These are phyloP conservation scores for Trifolium repens DNA, from an alignment of 306 rosid species.

Conservation along the genomic window DNA sequence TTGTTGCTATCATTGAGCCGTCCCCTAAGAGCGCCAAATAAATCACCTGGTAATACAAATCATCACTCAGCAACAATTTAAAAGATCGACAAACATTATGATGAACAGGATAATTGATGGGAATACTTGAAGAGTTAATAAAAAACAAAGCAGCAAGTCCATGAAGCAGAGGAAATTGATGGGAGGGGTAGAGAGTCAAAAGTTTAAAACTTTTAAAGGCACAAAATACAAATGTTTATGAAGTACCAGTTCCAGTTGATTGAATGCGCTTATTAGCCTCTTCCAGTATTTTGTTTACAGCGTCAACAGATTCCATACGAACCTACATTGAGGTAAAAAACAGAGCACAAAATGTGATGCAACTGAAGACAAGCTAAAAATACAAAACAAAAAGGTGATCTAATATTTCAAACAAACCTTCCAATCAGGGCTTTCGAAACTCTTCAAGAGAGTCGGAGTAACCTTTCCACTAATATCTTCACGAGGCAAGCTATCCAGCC, in stretches of 20 bases:
- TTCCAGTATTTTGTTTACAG: constrained; percentile 92
- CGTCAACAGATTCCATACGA: constrained; percentile 96
- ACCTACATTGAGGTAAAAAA: constrained; percentile 50
- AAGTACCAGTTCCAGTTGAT: constrained; percentile 87
- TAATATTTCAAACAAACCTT: constrained; percentile 62
- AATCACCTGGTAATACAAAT: constrained; percentile 62
- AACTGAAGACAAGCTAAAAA: constrained; percentile 11
- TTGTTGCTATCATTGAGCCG: constrained; percentile 92
- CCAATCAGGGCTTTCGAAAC: constrained; percentile 97
- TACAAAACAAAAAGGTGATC: constrained; percentile 8
- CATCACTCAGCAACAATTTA: constrained; percentile 11
- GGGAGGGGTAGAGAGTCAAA: not conserved
- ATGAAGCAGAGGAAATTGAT: not conserved
- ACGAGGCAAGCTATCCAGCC: constrained; percentile 90
- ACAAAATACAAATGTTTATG: not conserved
- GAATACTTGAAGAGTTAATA: not conserved
- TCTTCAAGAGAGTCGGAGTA: constrained; percentile 80
- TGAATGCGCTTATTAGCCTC: constrained; percentile 97
- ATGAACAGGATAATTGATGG: not conserved
- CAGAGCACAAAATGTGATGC: constrained; percentile 34
- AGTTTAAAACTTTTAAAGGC: constrained; percentile 1
- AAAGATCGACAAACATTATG: not conserved
- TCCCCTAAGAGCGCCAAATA: constrained; percentile 91
- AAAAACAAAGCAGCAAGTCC: constrained; percentile 33
- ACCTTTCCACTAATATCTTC: constrained; percentile 98